A percentile compares a stretch with the other conserved stretches of the same genome.
These are phyloP conservation scores for Kokia cookei DNA, from an alignment of 441 rosid species.

Conservation along the genomic window DNA sequence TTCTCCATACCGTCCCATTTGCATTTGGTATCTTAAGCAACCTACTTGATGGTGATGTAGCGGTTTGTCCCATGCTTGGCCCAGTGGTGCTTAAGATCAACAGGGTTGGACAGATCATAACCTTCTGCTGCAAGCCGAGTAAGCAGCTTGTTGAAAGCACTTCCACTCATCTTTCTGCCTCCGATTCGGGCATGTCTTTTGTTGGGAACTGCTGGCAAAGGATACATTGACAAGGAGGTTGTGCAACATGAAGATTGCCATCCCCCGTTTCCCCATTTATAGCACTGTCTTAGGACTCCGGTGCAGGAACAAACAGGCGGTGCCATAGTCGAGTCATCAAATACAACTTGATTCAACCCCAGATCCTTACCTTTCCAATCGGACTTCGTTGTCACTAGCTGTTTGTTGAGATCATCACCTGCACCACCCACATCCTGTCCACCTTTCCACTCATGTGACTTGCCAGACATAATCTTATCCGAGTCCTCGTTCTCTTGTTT, in stretches of 20 bases:
- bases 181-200: slow-evolving; percentile 88
- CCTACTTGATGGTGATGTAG: slow-evolving; percentile 84
- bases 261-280: slow-evolving; percentile 98
- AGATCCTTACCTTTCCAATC: slow-evolving; percentile 82
- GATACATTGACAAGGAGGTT: slow-evolving; percentile 74
- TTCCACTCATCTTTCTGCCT: slow-evolving; percentile 98
- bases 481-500: slow-evolving; percentile 73
- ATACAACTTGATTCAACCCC: slow-evolving; percentile 83
- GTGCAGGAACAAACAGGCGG: slow-evolving; percentile 96
- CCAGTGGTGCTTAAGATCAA: slow-evolving; percentile 86
- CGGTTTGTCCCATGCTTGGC: slow-evolving; percentile 97
- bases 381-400: slow-evolving; percentile 41
- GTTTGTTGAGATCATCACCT: slow-evolving; percentile 42
- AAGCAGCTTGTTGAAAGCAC: slow-evolving; percentile 91
- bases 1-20: slow-evolving; percentile 5
- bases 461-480: slow-evolving; percentile 54
- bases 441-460: slow-evolving; percentile 44
- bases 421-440: slow-evolving; percentile 45
- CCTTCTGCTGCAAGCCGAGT: slow-evolving; percentile 93
- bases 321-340: slow-evolving; percentile 84
- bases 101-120: slow-evolving; percentile 61
- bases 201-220: slow-evolving; percentile 83
- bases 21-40: neutral
- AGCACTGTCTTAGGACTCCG: slow-evolving; percentile 77
- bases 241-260: slow-evolving; percentile 99